Base-by-base conservation (phyloP, 2,329 filamentous ascomycete genomes). In the Alternaria panax region DNA sequence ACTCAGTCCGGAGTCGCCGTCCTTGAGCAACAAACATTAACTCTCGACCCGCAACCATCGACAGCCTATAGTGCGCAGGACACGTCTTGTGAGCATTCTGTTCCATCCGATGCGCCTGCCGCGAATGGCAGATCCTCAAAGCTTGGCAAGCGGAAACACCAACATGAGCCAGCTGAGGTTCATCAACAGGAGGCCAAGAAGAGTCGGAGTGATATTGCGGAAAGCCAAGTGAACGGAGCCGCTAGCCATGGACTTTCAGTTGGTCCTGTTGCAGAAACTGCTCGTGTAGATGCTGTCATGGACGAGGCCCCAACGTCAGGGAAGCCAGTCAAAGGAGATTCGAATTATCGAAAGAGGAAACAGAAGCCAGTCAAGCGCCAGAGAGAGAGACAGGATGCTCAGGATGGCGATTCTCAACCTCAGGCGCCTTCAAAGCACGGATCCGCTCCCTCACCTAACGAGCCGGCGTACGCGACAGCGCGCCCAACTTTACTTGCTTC, bases 141-240 rank as follows among this genome's bases (percentile, higher is more conserved):
- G 51, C 74, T 77, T 75, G 75, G 75, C 73, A 78, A 78, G 62
- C 68, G 75, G 45, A 77, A 77, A 71, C 69, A 71, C 52, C 67
- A 70, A 60, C 57, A 67, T 40, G 65, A 67, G 40, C 55, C 66
- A 64, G 71, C 70, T 70, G 75, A 75, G 25, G 57, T 63, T 16
- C 51, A 62, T 42, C 55, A 51, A 43, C 65, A 68, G 48, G 54
- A 65, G 18, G 36, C 59, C 18, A 78, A 77, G 64, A 73, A 71
- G 67, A 71, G 63, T 42, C 74, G 66, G 59, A 63, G 54, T 32
- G 52, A 43, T 12, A 41, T 51, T 22, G n/a, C 54, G 12, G 53
- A 61, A 24, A 57, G 52, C 16, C 11, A 63, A 14, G 7, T 22
- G 24, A 43, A 60, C 50, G 48, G 58, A 16, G 25, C 24, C 4